Conservation (phyloP, 768 basidiomycete genomes). For the Suillus subaureus region DNA sequence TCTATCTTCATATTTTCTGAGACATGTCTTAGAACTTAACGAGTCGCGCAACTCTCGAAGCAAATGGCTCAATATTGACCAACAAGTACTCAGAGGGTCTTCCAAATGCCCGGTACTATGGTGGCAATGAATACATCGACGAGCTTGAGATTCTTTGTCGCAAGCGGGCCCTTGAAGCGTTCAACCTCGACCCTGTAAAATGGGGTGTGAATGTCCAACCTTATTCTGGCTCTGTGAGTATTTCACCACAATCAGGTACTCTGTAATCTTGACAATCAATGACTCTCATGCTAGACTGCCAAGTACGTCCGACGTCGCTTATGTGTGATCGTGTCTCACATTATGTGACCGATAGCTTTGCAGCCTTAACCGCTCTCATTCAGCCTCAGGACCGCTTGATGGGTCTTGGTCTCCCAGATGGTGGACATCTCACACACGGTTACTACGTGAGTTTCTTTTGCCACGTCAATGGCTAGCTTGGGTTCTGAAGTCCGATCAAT, state of each 20-base stretch:
- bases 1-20: constrained; percentile 8
- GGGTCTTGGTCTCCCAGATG: constrained; percentile 98
- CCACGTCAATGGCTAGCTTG: background rate
- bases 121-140: constrained; percentile 97
- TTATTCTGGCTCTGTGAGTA: constrained; percentile 86
- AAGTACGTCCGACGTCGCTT: constrained; percentile 56
- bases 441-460: constrained; percentile 71
- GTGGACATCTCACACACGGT: constrained; percentile 96
- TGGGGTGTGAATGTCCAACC: constrained; percentile 99
- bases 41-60: constrained; percentile 93
- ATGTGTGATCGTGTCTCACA: constrained; percentile 8
- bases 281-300: constrained; percentile 59
- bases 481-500: constrained; percentile 10
- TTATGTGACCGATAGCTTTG: constrained; percentile 64
- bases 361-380: constrained; percentile 92
- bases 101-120: constrained; percentile 95
- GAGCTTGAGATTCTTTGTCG: constrained; percentile 94
- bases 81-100: constrained; percentile 99
- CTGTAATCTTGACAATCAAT: constrained; percentile 19
- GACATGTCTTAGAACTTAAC: constrained; percentile 79
- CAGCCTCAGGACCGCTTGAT: constrained; percentile 98
- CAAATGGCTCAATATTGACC: constrained; percentile 97
- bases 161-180: constrained; percentile 93
- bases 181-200: constrained; percentile 87
- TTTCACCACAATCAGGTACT: background rate